Conservation (phyloP, 495 filamentous ascomycete species). For the Penicillium paradoxum region DNA sequence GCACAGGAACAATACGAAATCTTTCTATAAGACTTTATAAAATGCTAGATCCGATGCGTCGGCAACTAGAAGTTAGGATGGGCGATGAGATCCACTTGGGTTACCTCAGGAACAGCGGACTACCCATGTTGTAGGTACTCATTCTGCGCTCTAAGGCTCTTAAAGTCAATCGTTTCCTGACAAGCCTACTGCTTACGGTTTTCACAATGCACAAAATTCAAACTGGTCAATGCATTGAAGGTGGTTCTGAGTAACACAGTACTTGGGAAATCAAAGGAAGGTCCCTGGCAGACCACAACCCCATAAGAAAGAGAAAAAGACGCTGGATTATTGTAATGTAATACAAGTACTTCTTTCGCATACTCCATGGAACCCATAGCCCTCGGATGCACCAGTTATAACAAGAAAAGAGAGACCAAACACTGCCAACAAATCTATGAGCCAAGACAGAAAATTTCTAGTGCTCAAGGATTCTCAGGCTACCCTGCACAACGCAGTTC, state of each 20-base stretch:
- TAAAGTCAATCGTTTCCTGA: too few species aligned
- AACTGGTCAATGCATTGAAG: constrained; percentile 7
- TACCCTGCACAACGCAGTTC: constrained; percentile 99
- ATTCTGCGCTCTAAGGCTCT: too few species aligned
- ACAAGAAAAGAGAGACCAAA: constrained; percentile 9
- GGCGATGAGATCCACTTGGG: too few species aligned
- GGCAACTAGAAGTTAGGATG: too few species aligned
- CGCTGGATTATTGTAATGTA: constrained; percentile 34
- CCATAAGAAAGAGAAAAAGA: constrained; percentile 15
- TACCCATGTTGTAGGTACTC: too few species aligned
- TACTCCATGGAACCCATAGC: constrained; percentile 28
- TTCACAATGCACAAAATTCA: background rate
- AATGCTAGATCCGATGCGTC: too few species aligned
- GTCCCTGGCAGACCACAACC: constrained; percentile 9
- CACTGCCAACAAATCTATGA: background rate
- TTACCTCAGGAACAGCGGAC: too few species aligned
- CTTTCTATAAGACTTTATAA: too few species aligned
- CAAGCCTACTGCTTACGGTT: too few species aligned
- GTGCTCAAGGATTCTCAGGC: constrained; percentile 90
- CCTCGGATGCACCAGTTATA: constrained; percentile 30
- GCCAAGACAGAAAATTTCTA: constrained; percentile 35
- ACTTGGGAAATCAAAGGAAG: constrained; percentile 18
- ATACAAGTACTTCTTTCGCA: constrained; percentile 31
- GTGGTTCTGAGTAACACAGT: constrained; percentile 10
- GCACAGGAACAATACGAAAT: too few species aligned